Conservation (phyloP, 108 stramenopile genomes). For the Fistulifera solaris region DNA sequence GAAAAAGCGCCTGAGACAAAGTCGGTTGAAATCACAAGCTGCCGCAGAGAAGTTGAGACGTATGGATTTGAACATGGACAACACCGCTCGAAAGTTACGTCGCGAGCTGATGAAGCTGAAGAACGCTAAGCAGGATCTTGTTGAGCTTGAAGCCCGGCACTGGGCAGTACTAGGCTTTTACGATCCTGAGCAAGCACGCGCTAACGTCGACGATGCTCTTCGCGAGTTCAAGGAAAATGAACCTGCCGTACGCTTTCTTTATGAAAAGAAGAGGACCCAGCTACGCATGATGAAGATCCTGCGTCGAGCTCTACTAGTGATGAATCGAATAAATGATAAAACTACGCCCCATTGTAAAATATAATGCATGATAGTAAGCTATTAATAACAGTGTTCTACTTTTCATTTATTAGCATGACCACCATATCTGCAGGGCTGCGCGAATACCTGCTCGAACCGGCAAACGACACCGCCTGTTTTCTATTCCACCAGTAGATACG, state of each 20-base stretch:
- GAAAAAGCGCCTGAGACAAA: conserved; percentile 21
- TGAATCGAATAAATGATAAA: no score
- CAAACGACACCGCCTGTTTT: conserved; percentile 38
- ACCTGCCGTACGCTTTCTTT: background rate
- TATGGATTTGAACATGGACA: conserved; percentile 56
- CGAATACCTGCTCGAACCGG: conserved; percentile 34
- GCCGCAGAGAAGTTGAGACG: conserved; percentile 17
- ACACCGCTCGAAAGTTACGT: conserved; percentile 52
- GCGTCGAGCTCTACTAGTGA: no score
- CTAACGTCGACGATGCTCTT: conserved; percentile 27
- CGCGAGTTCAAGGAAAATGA: conserved; percentile 15
- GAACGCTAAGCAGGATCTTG: conserved; percentile 36
- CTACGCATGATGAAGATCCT: no score
- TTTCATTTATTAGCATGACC: conserved; percentile 8
- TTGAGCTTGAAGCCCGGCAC: conserved; percentile 50
- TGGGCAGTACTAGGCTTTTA: conserved; percentile 72
- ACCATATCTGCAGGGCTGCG: conserved; percentile 50
- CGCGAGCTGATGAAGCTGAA: conserved; percentile 38
- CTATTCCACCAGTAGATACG: conserved; percentile 38
- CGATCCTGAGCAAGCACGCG: conserved; percentile 40
- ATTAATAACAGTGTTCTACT: no score
- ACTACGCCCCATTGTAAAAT: no score
- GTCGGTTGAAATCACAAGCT: conserved; percentile 5
- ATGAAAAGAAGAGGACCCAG: no score
- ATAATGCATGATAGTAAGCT: no score